phyloP scores from a whole-genome alignment of 768 basidiomycete genomes.

The Xerocomellus chrysenteron region DNA sequence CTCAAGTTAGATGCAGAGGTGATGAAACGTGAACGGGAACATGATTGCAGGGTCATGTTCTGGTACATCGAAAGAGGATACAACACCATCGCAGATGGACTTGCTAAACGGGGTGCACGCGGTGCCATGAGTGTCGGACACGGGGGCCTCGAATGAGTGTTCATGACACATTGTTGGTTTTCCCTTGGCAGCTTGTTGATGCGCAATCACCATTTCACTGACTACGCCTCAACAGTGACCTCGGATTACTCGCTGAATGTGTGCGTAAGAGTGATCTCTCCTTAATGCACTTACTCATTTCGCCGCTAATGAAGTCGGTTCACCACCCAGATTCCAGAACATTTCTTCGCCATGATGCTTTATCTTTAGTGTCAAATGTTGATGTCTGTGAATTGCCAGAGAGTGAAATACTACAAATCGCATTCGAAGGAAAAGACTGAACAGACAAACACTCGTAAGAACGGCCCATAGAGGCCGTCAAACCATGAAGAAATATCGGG shows the following conservation, averaged over 20 bases:
- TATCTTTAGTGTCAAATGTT: neutral
- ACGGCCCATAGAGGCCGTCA: neutral
- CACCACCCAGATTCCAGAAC: no score
- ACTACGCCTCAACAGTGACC: neutral
- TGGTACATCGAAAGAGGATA: conserved; percentile 23
- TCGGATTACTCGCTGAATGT: neutral
- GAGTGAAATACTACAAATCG: neutral
- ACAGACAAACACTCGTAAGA: neutral
- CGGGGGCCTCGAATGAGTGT: neutral
- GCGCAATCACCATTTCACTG: neutral
- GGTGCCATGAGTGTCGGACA: neutral
- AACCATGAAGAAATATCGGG: neutral
- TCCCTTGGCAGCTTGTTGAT: neutral
- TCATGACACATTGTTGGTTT: neutral
- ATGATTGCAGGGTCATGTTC: conserved; percentile 21
- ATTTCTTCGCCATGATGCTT: no score
- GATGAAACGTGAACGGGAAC: neutral
- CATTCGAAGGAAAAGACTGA: neutral
- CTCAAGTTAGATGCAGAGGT: neutral
- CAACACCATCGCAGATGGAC: conserved; percentile 26
- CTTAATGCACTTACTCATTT: neutral
- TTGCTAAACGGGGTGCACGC: conserved; percentile 16
- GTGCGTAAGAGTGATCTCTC: neutral
- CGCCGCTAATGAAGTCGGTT: neutral
- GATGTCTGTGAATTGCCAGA: neutral